phyloP scores from a whole-genome alignment of 768 basidiomycete species.

The Phanerodontia chrysosporium region DNA sequence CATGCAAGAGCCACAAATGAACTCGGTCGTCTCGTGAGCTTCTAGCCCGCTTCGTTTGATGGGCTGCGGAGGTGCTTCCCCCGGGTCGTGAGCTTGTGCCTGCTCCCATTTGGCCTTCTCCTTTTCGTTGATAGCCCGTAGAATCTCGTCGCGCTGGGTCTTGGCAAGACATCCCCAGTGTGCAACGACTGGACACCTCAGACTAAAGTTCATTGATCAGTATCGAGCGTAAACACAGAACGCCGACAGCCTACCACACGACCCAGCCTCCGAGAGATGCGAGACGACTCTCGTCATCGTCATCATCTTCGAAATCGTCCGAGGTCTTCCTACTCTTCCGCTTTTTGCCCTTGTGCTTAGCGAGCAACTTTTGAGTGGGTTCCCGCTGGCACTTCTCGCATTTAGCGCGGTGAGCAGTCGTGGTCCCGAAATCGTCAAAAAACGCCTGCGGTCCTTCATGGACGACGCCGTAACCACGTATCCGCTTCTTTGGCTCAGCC shows the following conservation, averaged over 20 bases:
- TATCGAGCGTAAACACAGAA: too few species aligned
- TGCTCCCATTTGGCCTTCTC: constrained; percentile 39
- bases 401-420: constrained; percentile 53
- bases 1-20: constrained; percentile 69
- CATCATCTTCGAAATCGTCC: constrained; percentile 33
- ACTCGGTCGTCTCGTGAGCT: constrained; percentile 65
- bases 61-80: constrained; percentile 26
- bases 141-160: constrained; percentile 67
- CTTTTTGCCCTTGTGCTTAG: background rate
- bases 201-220: constrained; percentile 34
- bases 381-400: constrained; percentile 68
- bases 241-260: constrained; percentile 55
- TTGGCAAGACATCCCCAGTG: constrained; percentile 75
- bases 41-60: constrained; percentile 44
- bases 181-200: constrained; percentile 71
- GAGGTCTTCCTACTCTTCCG: constrained; percentile 16
- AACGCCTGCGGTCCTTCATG: constrained; percentile 30
- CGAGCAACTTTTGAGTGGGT: constrained; percentile 54
- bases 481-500: constrained; percentile 21
- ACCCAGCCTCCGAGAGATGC: constrained; percentile 74
- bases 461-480: constrained; percentile 20
- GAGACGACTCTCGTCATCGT: constrained; percentile 51
- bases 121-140: constrained; percentile 55
- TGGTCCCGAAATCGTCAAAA: constrained; percentile 47
- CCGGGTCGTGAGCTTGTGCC: constrained; percentile 8